Conservation (phyloP, 164 flowering plant species). For the Protea cynaroides region DNA sequence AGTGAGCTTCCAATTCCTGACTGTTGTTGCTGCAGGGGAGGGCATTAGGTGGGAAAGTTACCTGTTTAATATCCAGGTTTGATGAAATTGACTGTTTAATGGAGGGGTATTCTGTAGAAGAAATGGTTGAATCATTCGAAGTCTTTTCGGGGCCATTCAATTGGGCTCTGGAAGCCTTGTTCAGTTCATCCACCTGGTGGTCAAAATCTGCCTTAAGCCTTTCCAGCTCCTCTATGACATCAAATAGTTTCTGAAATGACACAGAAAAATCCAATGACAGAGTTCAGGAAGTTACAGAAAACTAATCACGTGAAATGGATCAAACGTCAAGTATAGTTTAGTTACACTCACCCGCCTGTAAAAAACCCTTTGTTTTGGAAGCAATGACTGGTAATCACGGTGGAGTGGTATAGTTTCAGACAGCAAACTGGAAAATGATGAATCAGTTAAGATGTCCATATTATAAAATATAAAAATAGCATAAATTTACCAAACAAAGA, state of each 20-base stretch:
- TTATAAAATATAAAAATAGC: neutral
- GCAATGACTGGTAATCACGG: constrained; percentile 69
- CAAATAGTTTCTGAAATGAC: constrained; percentile 49
- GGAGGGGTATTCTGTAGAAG: constrained; percentile 31
- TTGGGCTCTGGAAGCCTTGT: constrained; percentile 31
- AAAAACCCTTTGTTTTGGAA: constrained; percentile 38
- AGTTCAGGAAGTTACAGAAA: neutral
- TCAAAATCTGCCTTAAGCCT: constrained; percentile 60
- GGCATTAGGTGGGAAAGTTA: neutral
- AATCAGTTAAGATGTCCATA: constrained; percentile 9
- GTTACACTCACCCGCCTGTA: constrained; percentile 50
- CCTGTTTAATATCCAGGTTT: constrained; percentile 34
- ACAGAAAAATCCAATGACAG: constrained; percentile 8
- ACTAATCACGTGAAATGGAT: neutral
- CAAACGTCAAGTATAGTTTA: neutral
- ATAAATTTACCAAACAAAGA: too few species aligned
- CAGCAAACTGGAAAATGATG: constrained; percentile 51
- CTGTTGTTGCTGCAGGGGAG: neutral
- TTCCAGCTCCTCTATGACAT: constrained; percentile 74
- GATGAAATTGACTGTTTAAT: constrained; percentile 22
- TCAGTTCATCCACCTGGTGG: constrained; percentile 45
- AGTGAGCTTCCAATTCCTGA: neutral
- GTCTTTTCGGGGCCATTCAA: constrained; percentile 23
- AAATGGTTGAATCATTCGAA: constrained; percentile 20
- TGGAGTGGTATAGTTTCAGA: constrained; percentile 92